Conservation (phyloP, 495 filamentous ascomycete species). For the Penicillium antarcticum region DNA sequence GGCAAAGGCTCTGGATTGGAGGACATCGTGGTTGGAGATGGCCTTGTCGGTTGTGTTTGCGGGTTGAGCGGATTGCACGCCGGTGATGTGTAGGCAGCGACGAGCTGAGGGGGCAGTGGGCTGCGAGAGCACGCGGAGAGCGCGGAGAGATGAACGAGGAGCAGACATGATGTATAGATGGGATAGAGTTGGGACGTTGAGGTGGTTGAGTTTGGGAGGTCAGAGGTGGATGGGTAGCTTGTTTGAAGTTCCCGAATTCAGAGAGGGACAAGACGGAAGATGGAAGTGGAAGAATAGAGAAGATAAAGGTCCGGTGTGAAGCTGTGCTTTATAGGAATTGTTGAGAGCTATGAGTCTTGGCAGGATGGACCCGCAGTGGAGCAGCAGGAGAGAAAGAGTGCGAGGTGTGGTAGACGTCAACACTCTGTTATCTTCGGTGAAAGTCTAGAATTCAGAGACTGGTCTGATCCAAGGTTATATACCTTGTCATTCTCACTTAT, state of each 20-base stretch:
- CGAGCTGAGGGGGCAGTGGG: conserved; percentile 34
- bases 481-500: neutral
- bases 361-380: conserved; percentile 24
- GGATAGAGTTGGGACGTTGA: neutral
- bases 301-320: conserved; percentile 2
- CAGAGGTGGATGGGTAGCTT: conserved; percentile 7
- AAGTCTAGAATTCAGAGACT: neutral
- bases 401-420: conserved; percentile 3
- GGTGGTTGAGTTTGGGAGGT: neutral
- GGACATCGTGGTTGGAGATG: conserved; percentile 50
- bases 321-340: conserved; percentile 23
- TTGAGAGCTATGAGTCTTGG: conserved; percentile 33
- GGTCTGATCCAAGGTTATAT: neutral
- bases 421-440: neutral
- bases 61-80: conserved; percentile 46
- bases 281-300: neutral
- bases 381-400: neutral
- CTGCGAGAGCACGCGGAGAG: conserved; percentile 46
- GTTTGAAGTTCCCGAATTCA: neutral
- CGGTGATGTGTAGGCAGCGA: conserved; percentile 54
- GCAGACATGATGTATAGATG: conserved; percentile 42
- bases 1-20: conserved; percentile 52
- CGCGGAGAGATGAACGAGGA: conserved; percentile 49
- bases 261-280: neutral
- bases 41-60: conserved; percentile 34